Evolutionary conservation across 192 early-diverging fungal genomes (phyloP), one percentile per base, ranked within the genome.

Genomic region (Phycomyces nitens): DNA sequence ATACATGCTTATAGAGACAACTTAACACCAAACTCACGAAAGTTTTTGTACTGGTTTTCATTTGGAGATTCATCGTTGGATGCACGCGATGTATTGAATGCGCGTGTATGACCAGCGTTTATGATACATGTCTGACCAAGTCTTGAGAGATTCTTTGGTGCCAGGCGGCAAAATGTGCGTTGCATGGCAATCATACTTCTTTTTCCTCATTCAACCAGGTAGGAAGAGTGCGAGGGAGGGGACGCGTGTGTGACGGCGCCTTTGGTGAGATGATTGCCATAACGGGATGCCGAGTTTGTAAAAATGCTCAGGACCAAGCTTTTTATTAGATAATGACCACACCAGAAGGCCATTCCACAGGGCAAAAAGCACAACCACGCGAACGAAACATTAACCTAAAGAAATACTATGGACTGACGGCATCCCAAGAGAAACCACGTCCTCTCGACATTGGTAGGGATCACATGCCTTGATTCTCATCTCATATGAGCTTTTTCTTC

Each of bases 371-470:
- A 43, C 41, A 68, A 24, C 14, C 26, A 2, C 60, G 59, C 9
- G 59, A 59, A 60, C 60, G 62, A 34, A 70, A 75, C 27, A 57
- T 76, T 63, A 59, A 87, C 65, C 69, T 90, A 60, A 81, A 81
- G 68, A 77, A 83, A 62, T 76, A 79, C 63, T 82, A 79, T 56
- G 79, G 75, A 18, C 62, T 81, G 26, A 57, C 72, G 38, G 55
- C 74, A 52, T 44, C 73, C 18, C 71, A 80, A 58, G 64, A 78
- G 34, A 79, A 78, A 22, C 65, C 81, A 27, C 79, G 87, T 61
- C 86, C 86, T 3, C 77, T 89, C 24, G 88, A 93, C 71, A 76
- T 94, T 51, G 91, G 89, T 89, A 72, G 5, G 18, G 41, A 9
- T n/a, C n/a, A 21, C 53, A 16, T 56, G 43, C 44, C 1, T 49